Evolutionary conservation across 2,329 filamentous ascomycete species (phyloP), one percentile per base, ranked within the genome.

Genomic region (Pseudophaeomoniella oleicola): DNA sequence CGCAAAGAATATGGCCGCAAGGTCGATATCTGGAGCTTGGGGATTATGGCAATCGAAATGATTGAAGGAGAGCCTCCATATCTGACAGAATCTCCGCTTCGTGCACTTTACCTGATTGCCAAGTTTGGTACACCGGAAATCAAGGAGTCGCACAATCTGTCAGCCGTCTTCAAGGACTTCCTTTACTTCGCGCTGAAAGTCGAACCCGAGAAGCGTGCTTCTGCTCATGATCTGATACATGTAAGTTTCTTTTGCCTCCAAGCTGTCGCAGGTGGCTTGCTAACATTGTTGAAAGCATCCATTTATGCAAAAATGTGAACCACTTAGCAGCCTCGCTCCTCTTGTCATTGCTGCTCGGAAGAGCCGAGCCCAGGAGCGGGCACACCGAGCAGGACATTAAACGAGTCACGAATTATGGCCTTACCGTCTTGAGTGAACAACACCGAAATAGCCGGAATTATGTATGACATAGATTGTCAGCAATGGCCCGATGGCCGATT

Each of bases 1-100:
- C 72, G 87, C 30, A 96, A 96, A 59, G 90, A 96, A 61, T 98
- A 98, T 59, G 90, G 90, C 46, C 81, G 88, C 44, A 98, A 96
- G 60, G 88, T 98, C 37, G 90, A 98, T 54, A 94, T 98, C 48
- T 98, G 90, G 90, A 93, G 84, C 40, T 66, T 98, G 32, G 90
- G 90, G 40, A 98, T 98, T 62, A 96, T 98, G 90, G 86, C 90
- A 5, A 96, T 98, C 51, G 90, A 98, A 60, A 98, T 98, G 90
- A 94, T 98, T 46, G 90, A 96, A 62, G 90, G 88, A 55, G 90
- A 96, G 58, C 90, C 90, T 10, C 90, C 90, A 16, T 98, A 96
- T 55, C 69, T 98, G 40, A 96, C 87, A 29, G 90, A 98, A 58
- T 92, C 85, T 27, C 90, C 90, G 4, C 69, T 98, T 16, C 78